Evolutionary conservation across 2,329 filamentous ascomycete species (phyloP), one percentile per base, ranked within the genome.

Genomic region (Colletotrichum destructivum): DNA sequence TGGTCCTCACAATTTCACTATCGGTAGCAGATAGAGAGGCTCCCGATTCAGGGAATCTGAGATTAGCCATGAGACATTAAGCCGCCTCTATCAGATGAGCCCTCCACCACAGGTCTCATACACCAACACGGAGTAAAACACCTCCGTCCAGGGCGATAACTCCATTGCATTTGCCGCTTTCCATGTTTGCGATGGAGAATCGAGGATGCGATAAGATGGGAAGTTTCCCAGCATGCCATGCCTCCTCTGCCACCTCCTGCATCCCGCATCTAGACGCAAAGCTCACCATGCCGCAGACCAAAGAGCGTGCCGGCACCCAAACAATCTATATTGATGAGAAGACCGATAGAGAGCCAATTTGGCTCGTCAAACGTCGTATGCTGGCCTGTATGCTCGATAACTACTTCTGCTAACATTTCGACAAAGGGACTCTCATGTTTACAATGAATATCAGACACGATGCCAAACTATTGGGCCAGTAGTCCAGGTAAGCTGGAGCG

Each of bases 371-470:
- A 77, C 83, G 84, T 54, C 81, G 82, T 47, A 83, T 86, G 63
- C 78, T 89, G 57, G 85, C 82, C 16, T 88, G 86, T 76, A 86
- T 88, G 76, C 79, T 86, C 61, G 85, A 84, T 61, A 86, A 84
- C 55, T 89, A 87, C 77, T 86, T 78, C 77, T 81, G 76, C 66
- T 82, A 79, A 76, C 63, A 52, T 84, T 75, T 82, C 2, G 77
- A 79, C 68, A 79, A 78, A 55, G 77, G 77, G 11, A 79, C 76
- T 9, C 71, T 78, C 1, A 60, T 52, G 0, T 89, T 88, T 68
- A 87, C 86, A 42, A 90, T 88, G 74, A 87, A 87, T 38, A 78
- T 90, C 4, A 80, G 84, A 47, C 74, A 81, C 35, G 88, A 90
- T 74, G 84, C 85, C 1, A 72, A 83, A 51, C 83, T 90, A 16